phyloP scores from a whole-genome alignment of 331 rosid species.

The Quercus tomentella region DNA sequence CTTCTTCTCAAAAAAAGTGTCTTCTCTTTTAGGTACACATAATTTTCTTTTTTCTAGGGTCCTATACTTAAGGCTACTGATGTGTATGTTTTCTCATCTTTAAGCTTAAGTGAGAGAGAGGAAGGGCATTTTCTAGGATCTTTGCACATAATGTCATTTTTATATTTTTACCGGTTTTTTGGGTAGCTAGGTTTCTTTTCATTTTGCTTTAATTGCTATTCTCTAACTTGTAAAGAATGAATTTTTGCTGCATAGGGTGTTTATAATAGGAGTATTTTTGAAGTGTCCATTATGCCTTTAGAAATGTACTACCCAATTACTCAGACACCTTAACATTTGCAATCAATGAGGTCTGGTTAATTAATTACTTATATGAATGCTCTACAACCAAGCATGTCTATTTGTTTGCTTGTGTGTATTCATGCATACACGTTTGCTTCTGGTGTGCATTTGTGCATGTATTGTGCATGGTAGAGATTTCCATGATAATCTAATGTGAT shows the following conservation, averaged over 20 bases:
- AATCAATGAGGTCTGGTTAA: neutral
- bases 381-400: neutral
- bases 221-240: neutral
- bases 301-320: neutral
- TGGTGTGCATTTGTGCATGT: neutral
- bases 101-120: neutral
- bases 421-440: neutral
- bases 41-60: neutral
- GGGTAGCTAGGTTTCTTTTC: neutral
- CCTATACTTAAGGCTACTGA: neutral
- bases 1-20: neutral
- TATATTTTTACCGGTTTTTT: neutral
- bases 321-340: neutral
- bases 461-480: neutral
- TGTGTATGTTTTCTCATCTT: neutral
- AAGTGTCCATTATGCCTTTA: neutral
- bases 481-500: neutral
- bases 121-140: neutral
- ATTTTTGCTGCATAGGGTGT: neutral
- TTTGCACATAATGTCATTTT: neutral
- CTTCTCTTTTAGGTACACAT: neutral
- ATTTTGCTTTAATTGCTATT: neutral
- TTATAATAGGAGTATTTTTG: neutral
- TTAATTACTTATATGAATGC: neutral
- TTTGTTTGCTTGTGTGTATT: neutral